These are phyloP conservation scores for Collybiopsis confluens DNA, from an alignment of 768 basidiomycete species.

Conservation along the genomic window DNA sequence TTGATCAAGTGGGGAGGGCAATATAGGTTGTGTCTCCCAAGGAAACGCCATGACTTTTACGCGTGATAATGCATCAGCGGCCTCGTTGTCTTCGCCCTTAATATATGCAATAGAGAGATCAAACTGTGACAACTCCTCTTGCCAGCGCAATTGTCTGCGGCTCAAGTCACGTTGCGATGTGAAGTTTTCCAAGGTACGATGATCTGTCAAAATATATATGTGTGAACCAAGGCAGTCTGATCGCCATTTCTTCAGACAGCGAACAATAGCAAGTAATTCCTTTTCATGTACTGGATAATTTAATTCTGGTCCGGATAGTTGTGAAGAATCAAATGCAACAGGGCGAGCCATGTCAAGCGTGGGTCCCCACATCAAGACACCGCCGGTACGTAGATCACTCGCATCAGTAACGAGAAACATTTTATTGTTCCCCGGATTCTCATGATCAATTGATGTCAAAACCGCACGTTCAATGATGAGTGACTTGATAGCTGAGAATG, in stretches of 20 bases:
- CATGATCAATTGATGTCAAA: constrained; percentile 27
- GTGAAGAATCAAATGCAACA: constrained; percentile 22
- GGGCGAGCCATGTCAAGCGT: constrained; percentile 24
- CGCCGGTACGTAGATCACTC: constrained; percentile 22
- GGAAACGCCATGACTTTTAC: neutral
- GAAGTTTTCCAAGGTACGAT: constrained; percentile 26
- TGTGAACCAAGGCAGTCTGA: constrained; percentile 11
- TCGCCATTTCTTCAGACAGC: constrained; percentile 17
- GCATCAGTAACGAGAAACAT: constrained; percentile 30
- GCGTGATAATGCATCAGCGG: constrained; percentile 21
- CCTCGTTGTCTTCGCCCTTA: constrained; percentile 20
- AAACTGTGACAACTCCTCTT: constrained; percentile 23
- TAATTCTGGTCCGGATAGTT: constrained; percentile 16
- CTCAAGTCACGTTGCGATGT: constrained; percentile 20
- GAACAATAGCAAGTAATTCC: constrained; percentile 27
- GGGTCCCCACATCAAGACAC: constrained; percentile 18
- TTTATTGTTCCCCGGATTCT: constrained; percentile 19
- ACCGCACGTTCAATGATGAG: constrained; percentile 21
- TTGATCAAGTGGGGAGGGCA: neutral
- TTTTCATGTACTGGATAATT: constrained; percentile 28
- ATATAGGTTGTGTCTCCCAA: neutral
- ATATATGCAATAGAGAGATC: constrained; percentile 25
- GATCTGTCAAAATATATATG: constrained; percentile 26
- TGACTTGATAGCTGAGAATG: constrained; percentile 25
- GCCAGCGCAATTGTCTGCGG: constrained; percentile 22